Percentiles rank a stretch among this genome's conserved stretches.
phyloP scores from a whole-genome alignment of 179 eudicot genomes.

The Drosera spatulata region DNA sequence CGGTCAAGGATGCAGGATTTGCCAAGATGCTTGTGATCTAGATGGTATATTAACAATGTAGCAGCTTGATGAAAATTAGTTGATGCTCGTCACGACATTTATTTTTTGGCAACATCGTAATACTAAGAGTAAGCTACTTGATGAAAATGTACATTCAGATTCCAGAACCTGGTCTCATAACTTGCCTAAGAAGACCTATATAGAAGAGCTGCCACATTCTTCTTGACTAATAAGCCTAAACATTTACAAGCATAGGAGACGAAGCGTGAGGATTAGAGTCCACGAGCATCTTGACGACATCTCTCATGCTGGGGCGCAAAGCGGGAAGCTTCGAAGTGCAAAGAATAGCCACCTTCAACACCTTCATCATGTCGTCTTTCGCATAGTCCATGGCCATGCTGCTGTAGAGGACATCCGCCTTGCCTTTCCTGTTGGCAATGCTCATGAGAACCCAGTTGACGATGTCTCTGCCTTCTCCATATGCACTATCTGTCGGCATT shows the following conservation, averaged over 20 bases:
- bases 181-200: not conserved
- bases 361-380: conserved; percentile 50
- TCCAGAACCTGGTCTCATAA: too few relatives aligned
- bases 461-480: conserved; percentile 71
- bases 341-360: conserved; percentile 50
- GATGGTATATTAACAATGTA: too few relatives aligned
- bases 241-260: not conserved
- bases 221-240: not conserved
- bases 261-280: not conserved
- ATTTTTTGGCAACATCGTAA: too few relatives aligned
- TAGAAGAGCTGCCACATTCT: not conserved
- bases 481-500: conserved; percentile 52
- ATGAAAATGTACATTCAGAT: too few relatives aligned
- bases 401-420: conserved; percentile 38
- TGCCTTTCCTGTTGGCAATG: conserved; percentile 1
- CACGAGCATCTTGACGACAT: conserved; percentile 33
- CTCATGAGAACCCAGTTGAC: conserved; percentile 2
- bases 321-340: conserved; percentile 60
- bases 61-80: too few relatives aligned
- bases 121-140: too few relatives aligned
- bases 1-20: too few relatives aligned
- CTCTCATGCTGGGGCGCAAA: conserved; percentile 73
- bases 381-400: conserved; percentile 21
- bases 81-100: too few relatives aligned
- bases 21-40: too few relatives aligned